A percentile compares a stretch with the other conserved stretches of the same genome.
phyloP scores from a whole-genome alignment of 164 flowering plant species.

The Pachysandra terminalis region DNA sequence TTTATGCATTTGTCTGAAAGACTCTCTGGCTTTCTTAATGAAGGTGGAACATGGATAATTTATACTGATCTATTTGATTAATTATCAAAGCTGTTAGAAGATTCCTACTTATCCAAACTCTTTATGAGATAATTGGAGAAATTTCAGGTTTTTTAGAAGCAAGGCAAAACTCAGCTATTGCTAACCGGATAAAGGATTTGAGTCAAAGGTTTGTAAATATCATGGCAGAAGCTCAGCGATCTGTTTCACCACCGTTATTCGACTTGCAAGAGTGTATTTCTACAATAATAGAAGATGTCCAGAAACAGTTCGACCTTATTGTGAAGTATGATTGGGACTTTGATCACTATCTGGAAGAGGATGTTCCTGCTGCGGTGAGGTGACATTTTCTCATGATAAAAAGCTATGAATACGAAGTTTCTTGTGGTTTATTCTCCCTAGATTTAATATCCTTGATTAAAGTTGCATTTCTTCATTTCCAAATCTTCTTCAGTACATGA shows the following conservation, averaged over 20 bases:
- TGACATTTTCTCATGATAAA: conserved; percentile 52
- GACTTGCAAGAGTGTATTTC: conserved; percentile 75
- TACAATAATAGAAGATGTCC: conserved; percentile 81
- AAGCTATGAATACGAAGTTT: conserved; percentile 12
- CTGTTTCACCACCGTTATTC: conserved; percentile 82
- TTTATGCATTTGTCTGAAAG: conserved; percentile 73
- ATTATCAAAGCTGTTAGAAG: conserved; percentile 72
- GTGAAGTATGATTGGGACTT: conserved; percentile 98
- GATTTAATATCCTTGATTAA: background rate
- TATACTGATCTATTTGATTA: conserved; percentile 77
- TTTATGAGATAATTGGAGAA: conserved; percentile 62
- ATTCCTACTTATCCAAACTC: conserved; percentile 64
- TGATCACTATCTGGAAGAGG: conserved; percentile 92
- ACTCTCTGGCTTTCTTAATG: conserved; percentile 90
- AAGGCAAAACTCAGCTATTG: conserved; percentile 59
- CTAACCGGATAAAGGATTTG: conserved; percentile 69
- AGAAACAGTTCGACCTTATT: conserved; percentile 91
- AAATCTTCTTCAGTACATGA: background rate
- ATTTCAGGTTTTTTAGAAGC: conserved; percentile 68
- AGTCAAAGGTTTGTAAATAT: conserved; percentile 75
- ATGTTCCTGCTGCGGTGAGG: conserved; percentile 99
- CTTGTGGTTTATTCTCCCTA: background rate
- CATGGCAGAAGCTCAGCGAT: conserved; percentile 78
- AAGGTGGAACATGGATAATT: conserved; percentile 68
- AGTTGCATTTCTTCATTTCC: background rate